Percentiles rank a stretch among this genome's conserved stretches.
Evolutionary conservation across 305 asterid genomes (phyloP).

Genomic region (Andrographis paniculata): DNA sequence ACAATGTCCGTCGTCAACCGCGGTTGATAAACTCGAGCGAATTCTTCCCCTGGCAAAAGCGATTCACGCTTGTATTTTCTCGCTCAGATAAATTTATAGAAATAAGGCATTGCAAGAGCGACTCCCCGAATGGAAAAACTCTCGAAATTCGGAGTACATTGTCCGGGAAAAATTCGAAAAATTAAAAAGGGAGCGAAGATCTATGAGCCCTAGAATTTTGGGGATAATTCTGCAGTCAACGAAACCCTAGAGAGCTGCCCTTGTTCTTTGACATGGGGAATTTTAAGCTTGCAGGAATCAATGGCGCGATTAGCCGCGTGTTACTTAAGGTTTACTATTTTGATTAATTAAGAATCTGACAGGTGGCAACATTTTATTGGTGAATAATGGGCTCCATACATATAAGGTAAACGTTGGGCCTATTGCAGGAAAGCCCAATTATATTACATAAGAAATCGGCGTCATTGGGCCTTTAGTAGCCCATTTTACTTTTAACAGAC

Average conservation of each 20-base stretch:
- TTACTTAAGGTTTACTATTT: slow-evolving; percentile 1
- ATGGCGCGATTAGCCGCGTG: slow-evolving; percentile 6
- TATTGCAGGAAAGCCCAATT: too few relatives aligned
- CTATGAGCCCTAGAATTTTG: slow-evolving; percentile 24
- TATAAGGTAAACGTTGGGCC: too few relatives aligned
- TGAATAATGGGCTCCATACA: too few relatives aligned
- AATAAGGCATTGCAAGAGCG: not conserved
- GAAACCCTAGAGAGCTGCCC: slow-evolving; percentile 16
- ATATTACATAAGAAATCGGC: too few relatives aligned
- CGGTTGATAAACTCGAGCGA: not conserved
- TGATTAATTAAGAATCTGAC: slow-evolving; percentile 1
- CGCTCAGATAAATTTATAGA: slow-evolving; percentile 1
- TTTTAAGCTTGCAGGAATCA: slow-evolving; percentile 12
- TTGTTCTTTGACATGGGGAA: slow-evolving; percentile 7
- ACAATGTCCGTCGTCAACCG: slow-evolving; percentile 1
- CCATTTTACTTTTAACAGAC: too few relatives aligned
- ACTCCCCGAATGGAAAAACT: not conserved
- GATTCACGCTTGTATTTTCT: not conserved
- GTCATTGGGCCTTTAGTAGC: too few relatives aligned
- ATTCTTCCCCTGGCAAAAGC: not conserved
- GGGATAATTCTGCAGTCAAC: slow-evolving; percentile 15
- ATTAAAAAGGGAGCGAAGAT: slow-evolving; percentile 7
- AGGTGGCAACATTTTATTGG: too few relatives aligned
- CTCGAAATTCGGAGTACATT: slow-evolving; percentile 14
- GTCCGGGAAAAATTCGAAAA: slow-evolving; percentile 4